These are phyloP conservation scores for Rhodotorula sphaerocarpa DNA, from an alignment of 768 basidiomycete species.

Conservation along the genomic window DNA sequence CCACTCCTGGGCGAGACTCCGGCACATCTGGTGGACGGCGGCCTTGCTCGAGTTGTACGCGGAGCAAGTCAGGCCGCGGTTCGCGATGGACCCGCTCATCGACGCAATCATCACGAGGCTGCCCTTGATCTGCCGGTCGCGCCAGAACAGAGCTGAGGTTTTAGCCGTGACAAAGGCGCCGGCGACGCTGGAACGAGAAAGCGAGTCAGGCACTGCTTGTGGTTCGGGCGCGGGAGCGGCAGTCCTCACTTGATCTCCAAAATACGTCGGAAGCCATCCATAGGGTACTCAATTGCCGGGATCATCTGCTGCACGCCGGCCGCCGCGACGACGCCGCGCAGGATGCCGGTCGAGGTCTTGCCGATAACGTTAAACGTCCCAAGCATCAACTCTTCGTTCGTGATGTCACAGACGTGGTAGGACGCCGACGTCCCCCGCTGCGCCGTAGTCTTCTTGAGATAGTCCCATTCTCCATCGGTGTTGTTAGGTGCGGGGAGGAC, in stretches of 20 bases:
- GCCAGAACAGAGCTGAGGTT: background rate
- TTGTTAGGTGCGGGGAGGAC: background rate
- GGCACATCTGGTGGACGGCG: conserved; percentile 2
- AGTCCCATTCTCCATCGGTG: background rate
- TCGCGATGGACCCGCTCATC: background rate
- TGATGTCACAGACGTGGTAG: background rate
- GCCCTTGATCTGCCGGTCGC: background rate
- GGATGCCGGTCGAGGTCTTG: background rate
- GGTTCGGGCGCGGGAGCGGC: background rate
- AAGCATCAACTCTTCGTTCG: background rate
- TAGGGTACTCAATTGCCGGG: background rate
- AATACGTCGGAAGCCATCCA: background rate
- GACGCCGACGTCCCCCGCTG: background rate
- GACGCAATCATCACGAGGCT: background rate
- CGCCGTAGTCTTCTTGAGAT: background rate
- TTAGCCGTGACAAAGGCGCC: background rate
- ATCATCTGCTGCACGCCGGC: background rate
- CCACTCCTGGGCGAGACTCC: conserved; percentile 1
- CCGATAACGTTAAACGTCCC: background rate
- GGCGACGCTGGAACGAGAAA: background rate
- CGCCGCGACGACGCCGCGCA: background rate
- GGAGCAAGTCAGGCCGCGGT: background rate
- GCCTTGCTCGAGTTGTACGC: conserved; percentile 1
- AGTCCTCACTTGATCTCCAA: background rate
- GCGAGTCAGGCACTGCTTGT: background rate